A percentile compares a stretch with the other conserved stretches of the same genome.
These are phyloP conservation scores for Salix dunnii DNA, from an alignment of 345 rosid species.

Conservation along the genomic window DNA sequence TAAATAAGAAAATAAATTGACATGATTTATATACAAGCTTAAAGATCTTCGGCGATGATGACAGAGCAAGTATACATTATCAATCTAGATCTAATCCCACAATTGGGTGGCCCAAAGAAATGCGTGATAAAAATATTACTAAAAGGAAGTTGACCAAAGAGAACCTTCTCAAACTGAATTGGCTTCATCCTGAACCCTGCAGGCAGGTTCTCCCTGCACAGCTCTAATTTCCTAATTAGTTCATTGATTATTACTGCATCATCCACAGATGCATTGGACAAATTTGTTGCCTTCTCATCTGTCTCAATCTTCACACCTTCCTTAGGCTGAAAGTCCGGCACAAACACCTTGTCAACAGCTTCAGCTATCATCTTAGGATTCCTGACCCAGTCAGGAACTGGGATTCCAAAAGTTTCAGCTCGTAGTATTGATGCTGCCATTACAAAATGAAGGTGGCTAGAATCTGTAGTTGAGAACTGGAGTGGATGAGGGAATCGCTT, in stretches of 20 bases:
- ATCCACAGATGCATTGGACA: conserved; percentile 44
- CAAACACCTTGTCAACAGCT: conserved; percentile 55
- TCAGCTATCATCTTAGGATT: conserved; percentile 48
- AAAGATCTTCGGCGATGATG: background rate
- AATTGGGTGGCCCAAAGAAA: background rate
- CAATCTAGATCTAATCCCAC: background rate
- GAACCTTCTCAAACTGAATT: conserved; percentile 69
- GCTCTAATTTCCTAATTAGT: conserved; percentile 45
- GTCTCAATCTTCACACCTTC: conserved; percentile 58
- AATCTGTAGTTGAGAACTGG: conserved; percentile 59
- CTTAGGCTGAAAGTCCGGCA: conserved; percentile 64
- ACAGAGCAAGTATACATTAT: background rate
- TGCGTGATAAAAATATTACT: background rate
- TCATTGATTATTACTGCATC: conserved; percentile 54
- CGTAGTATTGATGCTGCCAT: conserved; percentile 78
- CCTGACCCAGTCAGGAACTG: conserved; percentile 76
- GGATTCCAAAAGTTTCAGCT: conserved; percentile 88
- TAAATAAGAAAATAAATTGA: background rate
- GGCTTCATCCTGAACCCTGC: conserved; percentile 67
- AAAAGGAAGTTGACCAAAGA: conserved; percentile 17
- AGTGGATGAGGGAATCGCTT: conserved; percentile 88
- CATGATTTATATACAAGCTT: background rate
- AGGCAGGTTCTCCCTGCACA: conserved; percentile 34
- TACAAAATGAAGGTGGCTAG: conserved; percentile 60
- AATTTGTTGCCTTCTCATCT: conserved; percentile 59